Base-by-base conservation (phyloP, 371 early-diverging fungal species). In the Fennellomyces sp. region DNA sequence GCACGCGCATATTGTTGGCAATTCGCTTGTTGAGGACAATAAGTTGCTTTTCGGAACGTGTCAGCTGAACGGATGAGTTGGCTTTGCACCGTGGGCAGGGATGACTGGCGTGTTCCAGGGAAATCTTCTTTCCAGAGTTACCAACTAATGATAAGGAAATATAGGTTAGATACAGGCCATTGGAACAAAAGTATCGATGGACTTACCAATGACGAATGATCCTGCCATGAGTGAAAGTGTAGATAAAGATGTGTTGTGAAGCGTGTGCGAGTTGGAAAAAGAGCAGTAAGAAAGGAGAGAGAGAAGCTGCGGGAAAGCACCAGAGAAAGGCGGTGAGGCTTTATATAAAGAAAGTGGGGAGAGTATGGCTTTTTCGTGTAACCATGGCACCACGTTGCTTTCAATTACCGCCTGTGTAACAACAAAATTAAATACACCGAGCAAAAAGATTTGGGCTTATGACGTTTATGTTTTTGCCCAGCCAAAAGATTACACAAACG, bases 21-120 rank as follows among this genome's bases (percentile, higher is more conserved):
- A 78, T 65, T 19, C 68, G 67, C 36, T 69, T 66, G 38, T 75
- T 78, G 58, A 78, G 64, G 1, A 78, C 19, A 5, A 73, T 71
- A 45, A 65, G 57, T 21, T 66, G 73, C 47, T 58, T 72, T 62
- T 78, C 78, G 11, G 73, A 73, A 35, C 78, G 60, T 3, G 67
- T 78, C 33, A 78, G 35, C 48, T 69, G 73, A n/a, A 78, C 78
- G 7, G 78, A 75, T 2, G 59, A 51, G 30, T 65, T 39, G 12
- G 53, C 53, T 61, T 76, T 76, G 49, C 76, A 75, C 59, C 69
- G 65, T 15, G 76, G 76, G 39, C 80, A 75, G 15, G 72, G 64
- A 49, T 79, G 80, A 21, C 53, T 61, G 13, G 53, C 56, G 30
- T 64, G 70, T 60, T 79, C 76, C 2, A 79, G 26, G 7, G 73